phyloP scores from a whole-genome alignment of 768 basidiomycete species.

The Tulasnella sp. region DNA sequence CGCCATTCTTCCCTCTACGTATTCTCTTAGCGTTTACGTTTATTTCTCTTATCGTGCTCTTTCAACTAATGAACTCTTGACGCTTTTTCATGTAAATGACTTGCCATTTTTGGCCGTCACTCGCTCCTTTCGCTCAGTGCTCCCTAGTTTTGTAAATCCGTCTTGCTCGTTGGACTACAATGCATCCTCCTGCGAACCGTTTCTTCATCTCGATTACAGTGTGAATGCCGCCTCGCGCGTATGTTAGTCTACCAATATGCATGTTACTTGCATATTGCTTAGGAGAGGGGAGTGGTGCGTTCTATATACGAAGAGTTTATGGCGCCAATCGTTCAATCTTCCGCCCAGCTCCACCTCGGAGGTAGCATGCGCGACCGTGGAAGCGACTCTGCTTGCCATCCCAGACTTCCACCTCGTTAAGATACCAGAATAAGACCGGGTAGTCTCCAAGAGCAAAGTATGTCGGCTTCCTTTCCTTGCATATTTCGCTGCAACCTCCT shows the following conservation, averaged over 20 bases:
- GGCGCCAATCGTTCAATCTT: conserved; percentile 75
- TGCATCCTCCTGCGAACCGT: neutral
- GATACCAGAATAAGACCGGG: conserved; percentile 16
- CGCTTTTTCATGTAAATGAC: too few relatives aligned
- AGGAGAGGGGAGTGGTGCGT: neutral
- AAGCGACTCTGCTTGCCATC: conserved; percentile 90
- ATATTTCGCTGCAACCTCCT: conserved; percentile 57
- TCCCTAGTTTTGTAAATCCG: neutral
- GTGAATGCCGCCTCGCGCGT: neutral
- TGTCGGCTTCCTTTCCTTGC: conserved; percentile 43
- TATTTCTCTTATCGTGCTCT: neutral
- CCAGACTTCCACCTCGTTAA: conserved; percentile 96
- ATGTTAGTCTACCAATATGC: neutral
- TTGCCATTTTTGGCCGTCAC: too few relatives aligned
- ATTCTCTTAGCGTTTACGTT: neutral
- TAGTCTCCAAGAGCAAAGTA: conserved; percentile 39
- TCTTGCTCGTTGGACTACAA: neutral
- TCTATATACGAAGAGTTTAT: conserved; percentile 36
- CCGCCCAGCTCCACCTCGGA: conserved; percentile 62
- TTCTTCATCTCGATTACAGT: neutral
- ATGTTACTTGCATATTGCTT: too few relatives aligned
- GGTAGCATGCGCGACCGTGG: conserved; percentile 83
- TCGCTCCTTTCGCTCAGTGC: too few relatives aligned
- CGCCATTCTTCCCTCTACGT: neutral
- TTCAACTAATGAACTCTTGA: too few relatives aligned